Evolutionary conservation across 805 yeast genomes (phyloP), one percentile per base, ranked within the genome.

Genomic region (Candida peoriensis): DNA sequence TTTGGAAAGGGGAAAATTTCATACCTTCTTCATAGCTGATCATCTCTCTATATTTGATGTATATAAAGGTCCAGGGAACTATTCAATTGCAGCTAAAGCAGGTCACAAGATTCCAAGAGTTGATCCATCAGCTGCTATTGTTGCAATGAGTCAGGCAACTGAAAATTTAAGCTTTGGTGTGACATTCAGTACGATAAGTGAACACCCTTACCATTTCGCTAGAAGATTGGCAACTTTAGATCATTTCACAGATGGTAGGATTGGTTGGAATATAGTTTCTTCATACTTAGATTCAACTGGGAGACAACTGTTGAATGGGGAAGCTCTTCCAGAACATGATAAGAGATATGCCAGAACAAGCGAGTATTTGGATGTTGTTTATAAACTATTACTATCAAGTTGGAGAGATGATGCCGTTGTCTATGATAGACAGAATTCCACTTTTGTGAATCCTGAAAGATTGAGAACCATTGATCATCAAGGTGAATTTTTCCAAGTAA

Each of bases 221-320:
- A 50, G 70, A 43, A 52, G 70, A 28, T 42, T 65, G 26, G 65
- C 69, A 8, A 64, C 72, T 0, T 50, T 66, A 32, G 72, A 66
- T 41, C 63, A 64, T 28, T 54, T 66, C 30, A 58, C 68, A 11
- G 52, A 52, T 11, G 72, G 72, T 11, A 54, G 72, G 40, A 47
- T 66, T 33, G 70, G 71, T 18, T 66, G 72, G 72, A 66, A 66
- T 42, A 58, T 66, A 14, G 72, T 66, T 19, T 57, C 68, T 8
- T 60, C 68, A 5, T 64, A 66, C 32, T 46, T 66, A 34, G 67
- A 64, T 32, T 54, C 64, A 43, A 68, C 69, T 6, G 61, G 70
- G 6, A 49, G 59, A 38, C 61, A 64, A 34, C 43, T 62, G 24
- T 45, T 63, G 22, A 62, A 64, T 34, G 63, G 62, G 4, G 57